Base-by-base conservation (phyloP, 2,329 filamentous ascomycete species). In the Parascedosporium putredinis region DNA sequence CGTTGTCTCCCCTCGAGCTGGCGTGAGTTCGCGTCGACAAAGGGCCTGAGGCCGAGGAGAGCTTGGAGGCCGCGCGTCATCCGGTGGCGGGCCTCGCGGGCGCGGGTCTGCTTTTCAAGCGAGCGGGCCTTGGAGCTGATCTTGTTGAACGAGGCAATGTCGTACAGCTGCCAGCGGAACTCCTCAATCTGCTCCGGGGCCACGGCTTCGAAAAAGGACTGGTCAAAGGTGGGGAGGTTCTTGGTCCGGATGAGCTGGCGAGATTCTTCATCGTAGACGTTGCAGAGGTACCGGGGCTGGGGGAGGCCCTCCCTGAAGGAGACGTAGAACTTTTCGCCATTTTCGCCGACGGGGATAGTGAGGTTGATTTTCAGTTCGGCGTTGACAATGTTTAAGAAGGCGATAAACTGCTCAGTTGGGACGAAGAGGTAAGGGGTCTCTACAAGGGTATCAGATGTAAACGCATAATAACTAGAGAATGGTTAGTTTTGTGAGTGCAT, bases 381-480 rank as follows among this genome's bases (percentile, higher is more conserved):
- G 59, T 88, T 89, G 62, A 91, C 78, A 4, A 77, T 69, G 2
- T 72, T 59, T 0, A 95, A 68, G 5, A 93, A 76, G 8, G 68
- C 60, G 51, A 80, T 66, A 31, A 90, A 76, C 60, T 95, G 85
- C 1, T 60, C 57, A 1, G 80, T 79, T 1, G 81, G 78, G 1
- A 94, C 76, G 31, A 95, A 73, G 22, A 91, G 64, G 23, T 84
- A 68, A 1, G 82, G 78, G 47, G 73, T 73, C 25, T 69, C 62
- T 12, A 68, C 64, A 6, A 67, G 55, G 3, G 67, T 62, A 14
- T 59, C 55, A 0, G 78, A 75, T 45, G 77, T 69, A 59, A 81
- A 72, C 31, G 88, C 59, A 61, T 86, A 89, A 64, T 83, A 88
- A 50, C 84, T 87, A 34, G 4, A 36, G 29, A 3, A 42, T 42